A percentile compares a stretch with the other conserved stretches of the same genome.
These are phyloP conservation scores for Tetrahymena thermophila DNA, from an alignment of 73 alveolate genomes.

Conservation along the genomic window DNA sequence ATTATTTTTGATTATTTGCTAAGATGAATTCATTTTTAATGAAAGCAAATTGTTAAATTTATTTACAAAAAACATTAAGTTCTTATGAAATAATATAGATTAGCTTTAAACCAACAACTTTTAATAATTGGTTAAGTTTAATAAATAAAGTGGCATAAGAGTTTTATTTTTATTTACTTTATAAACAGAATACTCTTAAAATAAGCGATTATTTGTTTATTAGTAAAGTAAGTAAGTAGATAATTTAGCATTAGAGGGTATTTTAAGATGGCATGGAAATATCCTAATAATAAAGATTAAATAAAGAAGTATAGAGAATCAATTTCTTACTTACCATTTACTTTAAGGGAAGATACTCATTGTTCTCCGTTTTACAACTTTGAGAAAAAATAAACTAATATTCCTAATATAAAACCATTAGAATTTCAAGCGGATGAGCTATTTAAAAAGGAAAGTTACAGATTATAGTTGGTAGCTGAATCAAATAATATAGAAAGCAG, in stretches of 20 bases:
- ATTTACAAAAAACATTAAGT: neutral
- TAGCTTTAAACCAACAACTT: neutral
- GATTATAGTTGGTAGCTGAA: neutral
- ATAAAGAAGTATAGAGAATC: neutral
- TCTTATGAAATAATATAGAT: too few relatives aligned
- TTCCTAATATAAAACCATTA: neutral
- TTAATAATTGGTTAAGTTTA: neutral
- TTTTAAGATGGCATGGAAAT: neutral
- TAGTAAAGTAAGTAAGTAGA: neutral
- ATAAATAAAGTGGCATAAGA: neutral
- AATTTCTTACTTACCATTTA: neutral
- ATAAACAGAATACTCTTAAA: neutral
- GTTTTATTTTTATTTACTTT: neutral
- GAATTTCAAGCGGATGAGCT: neutral
- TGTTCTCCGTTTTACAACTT: neutral
- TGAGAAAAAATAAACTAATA: neutral
- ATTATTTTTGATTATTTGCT: too few relatives aligned
- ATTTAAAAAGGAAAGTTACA: neutral
- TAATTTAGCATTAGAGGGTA: neutral
- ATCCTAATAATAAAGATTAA: neutral
- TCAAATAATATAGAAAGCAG: neutral
- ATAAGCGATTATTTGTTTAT: neutral
- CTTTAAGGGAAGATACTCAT: neutral
- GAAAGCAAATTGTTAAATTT: too few relatives aligned
- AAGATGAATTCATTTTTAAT: too few relatives aligned